Evolutionary conservation across 768 basidiomycete species (phyloP), one percentile per base, ranked within the genome.

Genomic region (Lactifluus echinatus): DNA sequence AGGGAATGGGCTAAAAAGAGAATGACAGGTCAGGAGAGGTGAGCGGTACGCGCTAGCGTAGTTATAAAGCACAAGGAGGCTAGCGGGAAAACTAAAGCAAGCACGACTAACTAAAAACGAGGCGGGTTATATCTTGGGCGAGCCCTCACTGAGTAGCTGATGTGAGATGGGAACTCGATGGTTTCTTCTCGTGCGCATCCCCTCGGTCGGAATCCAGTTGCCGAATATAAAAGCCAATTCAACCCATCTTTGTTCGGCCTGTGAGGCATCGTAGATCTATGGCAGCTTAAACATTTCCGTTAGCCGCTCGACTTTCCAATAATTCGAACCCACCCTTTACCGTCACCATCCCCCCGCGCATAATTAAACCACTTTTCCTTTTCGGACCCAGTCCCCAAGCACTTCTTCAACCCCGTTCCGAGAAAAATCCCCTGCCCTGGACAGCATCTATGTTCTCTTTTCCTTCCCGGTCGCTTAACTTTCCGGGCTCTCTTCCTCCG

Each of bases 221-320:
- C 58, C 58, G 58, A 55, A 59, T 49, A 34, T 28, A 59, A 54
- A 37, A 49, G 57, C 39, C 57, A 59, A 59, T 59, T 59, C 53
- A 54, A 55, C 53, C 58, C 58, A 54, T 59, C 58, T 55, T 59
- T 53, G 57, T 58, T 58, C 57, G 57, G 57, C 37, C 56, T 47
- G 46, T 28, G 46, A 19, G 39, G 19, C 57, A 58, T 58, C 57
- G 57, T 48, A 58, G 58, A 59, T 59, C 58, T 59, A 48, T 53
- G 53, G 47, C 53, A 59, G 58, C 58, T 59, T 59, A 59, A 59
- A 50, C 58, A 59, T 50, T 59, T 59, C 53, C 58, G 58, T 59
- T 55, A 59, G 58, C 52, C 58, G 58, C 58, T 34, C 58, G n/a
- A 43, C 57, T 53, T 53, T 42, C 42, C 43, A 45, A 43, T 44